phyloP scores from a whole-genome alignment of 352 stramenopile species.

The Globisporangium okanoganense region DNA sequence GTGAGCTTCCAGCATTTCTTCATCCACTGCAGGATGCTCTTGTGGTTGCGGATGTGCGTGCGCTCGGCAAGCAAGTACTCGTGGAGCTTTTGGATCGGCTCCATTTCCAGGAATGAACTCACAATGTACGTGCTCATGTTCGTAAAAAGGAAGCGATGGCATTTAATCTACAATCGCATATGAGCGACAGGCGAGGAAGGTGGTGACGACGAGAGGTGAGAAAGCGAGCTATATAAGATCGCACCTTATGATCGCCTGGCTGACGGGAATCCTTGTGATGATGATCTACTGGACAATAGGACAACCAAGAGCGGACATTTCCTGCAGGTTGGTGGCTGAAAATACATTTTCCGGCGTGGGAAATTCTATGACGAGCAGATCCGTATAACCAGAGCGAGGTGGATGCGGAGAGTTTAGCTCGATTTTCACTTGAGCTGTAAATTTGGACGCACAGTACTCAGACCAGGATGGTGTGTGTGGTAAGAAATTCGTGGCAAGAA shows the following conservation, averaged over 20 bases:
- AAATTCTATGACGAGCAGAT: neutral
- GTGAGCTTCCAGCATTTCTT: constrained; percentile 34
- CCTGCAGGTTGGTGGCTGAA: neutral
- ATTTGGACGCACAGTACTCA: neutral
- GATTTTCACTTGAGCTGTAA: neutral
- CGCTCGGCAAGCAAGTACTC: constrained; percentile 37
- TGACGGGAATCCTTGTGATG: neutral
- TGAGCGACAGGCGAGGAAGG: neutral
- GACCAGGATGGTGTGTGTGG: neutral
- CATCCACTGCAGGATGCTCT: constrained; percentile 32
- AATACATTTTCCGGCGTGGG: neutral
- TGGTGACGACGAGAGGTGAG: neutral
- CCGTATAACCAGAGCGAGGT: neutral
- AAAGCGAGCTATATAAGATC: constrained; percentile 1
- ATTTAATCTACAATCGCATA: neutral
- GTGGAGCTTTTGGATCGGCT: constrained; percentile 34
- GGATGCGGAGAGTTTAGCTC: neutral
- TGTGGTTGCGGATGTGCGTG: constrained; percentile 44
- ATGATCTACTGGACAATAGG: neutral
- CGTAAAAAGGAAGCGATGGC: neutral
- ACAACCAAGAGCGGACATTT: neutral
- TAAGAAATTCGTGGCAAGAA: neutral
- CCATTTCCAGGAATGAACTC: constrained; percentile 21
- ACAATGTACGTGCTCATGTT: neutral
- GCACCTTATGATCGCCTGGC: neutral